Evolutionary conservation across 2,329 filamentous ascomycete genomes (phyloP).

Genomic region (Phialophora verrucosa): DNA sequence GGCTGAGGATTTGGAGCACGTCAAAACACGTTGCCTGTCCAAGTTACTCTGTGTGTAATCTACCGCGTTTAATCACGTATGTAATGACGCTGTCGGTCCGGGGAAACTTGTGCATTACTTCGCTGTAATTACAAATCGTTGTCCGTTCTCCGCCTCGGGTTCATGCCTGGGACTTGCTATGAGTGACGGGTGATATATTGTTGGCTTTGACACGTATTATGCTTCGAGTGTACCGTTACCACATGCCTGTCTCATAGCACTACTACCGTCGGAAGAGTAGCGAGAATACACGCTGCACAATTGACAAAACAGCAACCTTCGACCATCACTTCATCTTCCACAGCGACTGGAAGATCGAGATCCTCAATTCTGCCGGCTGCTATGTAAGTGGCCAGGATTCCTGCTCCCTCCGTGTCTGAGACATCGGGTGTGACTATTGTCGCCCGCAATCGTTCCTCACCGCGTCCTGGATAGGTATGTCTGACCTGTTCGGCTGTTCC

Average conservation of each 20-base stretch:
- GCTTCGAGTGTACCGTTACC: no score
- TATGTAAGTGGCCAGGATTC: neutral
- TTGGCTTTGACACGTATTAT: neutral
- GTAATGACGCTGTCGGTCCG: conserved; percentile 4
- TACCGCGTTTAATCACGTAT: neutral
- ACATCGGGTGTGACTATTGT: neutral
- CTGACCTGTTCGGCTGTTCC: neutral
- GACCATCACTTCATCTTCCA: neutral
- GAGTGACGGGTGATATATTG: neutral
- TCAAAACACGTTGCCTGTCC: conserved; percentile 27
- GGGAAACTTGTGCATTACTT: no score
- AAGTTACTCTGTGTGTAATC: conserved; percentile 10
- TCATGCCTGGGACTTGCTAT: neutral
- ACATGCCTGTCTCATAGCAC: neutral
- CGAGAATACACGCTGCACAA: neutral
- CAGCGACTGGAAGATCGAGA: neutral
- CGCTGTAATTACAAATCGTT: neutral
- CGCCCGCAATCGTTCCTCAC: neutral
- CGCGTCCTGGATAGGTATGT: neutral
- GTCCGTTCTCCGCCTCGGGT: no score
- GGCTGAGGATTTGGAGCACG: neutral
- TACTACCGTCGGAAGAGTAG: neutral
- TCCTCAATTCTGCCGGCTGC: neutral
- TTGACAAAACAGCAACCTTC: neutral
- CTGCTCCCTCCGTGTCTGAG: neutral